phyloP scores from a whole-genome alignment of 2,329 filamentous ascomycete species.

The Xylariaceae sp. region DNA sequence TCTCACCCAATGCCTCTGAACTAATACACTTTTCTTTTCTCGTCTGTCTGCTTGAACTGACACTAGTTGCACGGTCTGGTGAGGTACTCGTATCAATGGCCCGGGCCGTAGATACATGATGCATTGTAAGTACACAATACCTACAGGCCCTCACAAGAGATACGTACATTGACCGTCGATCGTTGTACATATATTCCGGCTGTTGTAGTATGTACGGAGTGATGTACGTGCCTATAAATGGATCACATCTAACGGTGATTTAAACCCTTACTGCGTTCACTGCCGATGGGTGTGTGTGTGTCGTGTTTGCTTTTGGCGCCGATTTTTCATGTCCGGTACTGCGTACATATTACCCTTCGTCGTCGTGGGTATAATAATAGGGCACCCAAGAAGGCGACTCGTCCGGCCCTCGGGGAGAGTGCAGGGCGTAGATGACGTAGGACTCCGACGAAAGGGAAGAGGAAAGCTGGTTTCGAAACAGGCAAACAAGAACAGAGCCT shows the following conservation, averaged over 20 bases:
- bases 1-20: background rate
- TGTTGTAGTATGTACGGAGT: background rate
- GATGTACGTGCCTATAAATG: background rate
- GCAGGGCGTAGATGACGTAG: background rate
- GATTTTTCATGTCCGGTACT: background rate
- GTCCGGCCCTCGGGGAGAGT: background rate
- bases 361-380: background rate
- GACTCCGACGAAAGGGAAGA: background rate
- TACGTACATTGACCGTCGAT: background rate
- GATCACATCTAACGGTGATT: background rate
- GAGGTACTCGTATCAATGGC: background rate
- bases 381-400: background rate
- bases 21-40: too few species aligned
- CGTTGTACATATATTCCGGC: background rate
- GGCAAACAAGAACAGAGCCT: background rate
- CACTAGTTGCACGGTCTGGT: background rate
- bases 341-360: too few species aligned
- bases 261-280: background rate
- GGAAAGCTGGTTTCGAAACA: background rate
- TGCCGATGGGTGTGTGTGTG: background rate
- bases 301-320: background rate
- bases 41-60: too few species aligned
- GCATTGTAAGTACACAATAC: background rate
- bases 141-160: background rate
- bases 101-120: background rate